Evolutionary conservation across 805 yeast genomes (phyloP).

Genomic region (Kazachstania psychrophila): DNA sequence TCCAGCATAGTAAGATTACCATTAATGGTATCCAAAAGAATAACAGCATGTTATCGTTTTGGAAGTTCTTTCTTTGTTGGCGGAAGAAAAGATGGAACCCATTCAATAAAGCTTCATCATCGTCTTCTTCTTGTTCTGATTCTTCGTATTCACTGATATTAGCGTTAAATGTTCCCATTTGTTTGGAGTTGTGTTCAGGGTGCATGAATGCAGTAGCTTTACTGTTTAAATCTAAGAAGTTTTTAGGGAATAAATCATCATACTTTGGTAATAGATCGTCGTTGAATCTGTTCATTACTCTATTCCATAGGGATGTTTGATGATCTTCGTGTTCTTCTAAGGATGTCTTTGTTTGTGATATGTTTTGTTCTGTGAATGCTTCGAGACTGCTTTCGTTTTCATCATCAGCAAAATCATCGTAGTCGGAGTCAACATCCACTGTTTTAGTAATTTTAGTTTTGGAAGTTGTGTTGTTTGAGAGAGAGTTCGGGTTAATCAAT

Average conservation of each 20-base stretch:
- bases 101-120: conserved; percentile 27
- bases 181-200: background rate
- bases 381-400: conserved; percentile 1
- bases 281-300: conserved; percentile 25
- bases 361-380: background rate
- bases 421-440: background rate
- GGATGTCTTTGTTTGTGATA: background rate
- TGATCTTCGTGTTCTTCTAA: background rate
- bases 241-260: conserved; percentile 55
- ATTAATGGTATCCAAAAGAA: conserved; percentile 86
- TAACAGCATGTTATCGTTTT: conserved; percentile 70
- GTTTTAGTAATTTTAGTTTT: background rate
- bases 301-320: conserved; percentile 26
- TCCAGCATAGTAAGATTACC: conserved; percentile 41
- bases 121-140: conserved; percentile 11
- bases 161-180: background rate
- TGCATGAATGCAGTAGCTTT: background rate
- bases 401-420: conserved; percentile 2
- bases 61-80: conserved; percentile 35
- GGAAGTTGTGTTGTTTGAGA: background rate
- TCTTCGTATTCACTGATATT: background rate
- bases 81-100: conserved; percentile 32
- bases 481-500: background rate
- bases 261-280: conserved; percentile 50
- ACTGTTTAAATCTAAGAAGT: conserved; percentile 2